Conservation (phyloP, 805 yeast species). For the Komagataella ulmi region DNA sequence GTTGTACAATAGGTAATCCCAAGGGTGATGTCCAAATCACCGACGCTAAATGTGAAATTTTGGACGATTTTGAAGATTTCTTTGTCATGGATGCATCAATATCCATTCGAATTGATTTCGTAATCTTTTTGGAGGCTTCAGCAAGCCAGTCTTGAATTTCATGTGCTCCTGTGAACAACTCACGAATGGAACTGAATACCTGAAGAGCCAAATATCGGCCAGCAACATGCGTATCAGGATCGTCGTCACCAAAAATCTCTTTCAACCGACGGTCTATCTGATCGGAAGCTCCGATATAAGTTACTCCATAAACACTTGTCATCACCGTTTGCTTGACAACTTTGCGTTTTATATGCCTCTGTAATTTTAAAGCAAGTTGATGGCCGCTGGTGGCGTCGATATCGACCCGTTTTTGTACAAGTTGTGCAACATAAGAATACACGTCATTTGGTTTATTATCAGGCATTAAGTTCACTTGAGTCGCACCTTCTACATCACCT, state of each 20-base stretch:
- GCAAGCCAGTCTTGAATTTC: constrained; percentile 94
- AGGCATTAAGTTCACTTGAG: constrained; percentile 64
- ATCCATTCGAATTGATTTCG: constrained; percentile 65
- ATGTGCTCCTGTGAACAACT: constrained; percentile 86
- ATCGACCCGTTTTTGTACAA: constrained; percentile 44
- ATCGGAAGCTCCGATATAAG: constrained; percentile 82
- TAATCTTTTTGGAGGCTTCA: constrained; percentile 67
- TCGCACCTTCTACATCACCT: constrained; percentile 76
- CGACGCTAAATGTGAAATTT: constrained; percentile 45
- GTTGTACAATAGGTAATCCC: constrained; percentile 94
- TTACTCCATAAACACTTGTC: constrained; percentile 97
- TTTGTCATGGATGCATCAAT: constrained; percentile 26
- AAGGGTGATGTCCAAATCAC: constrained; percentile 98
- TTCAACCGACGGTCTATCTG: constrained; percentile 75
- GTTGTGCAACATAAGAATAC: constrained; percentile 53
- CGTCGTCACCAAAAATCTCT: constrained; percentile 29
- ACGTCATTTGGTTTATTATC: constrained; percentile 68
- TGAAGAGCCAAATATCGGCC: constrained; percentile 59
- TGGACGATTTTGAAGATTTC: constrained; percentile 35
- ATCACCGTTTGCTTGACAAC: constrained; percentile 94
- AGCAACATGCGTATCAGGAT: constrained; percentile 23
- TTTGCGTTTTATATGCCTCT: constrained; percentile 64
- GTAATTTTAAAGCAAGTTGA: constrained; percentile 37
- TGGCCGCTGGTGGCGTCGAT: constrained; percentile 40
- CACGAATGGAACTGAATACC: constrained; percentile 75